A percentile compares a stretch with the other conserved stretches of the same genome.
phyloP scores from a whole-genome alignment of 768 basidiomycete genomes.

The Gloeophyllum trabeum region DNA sequence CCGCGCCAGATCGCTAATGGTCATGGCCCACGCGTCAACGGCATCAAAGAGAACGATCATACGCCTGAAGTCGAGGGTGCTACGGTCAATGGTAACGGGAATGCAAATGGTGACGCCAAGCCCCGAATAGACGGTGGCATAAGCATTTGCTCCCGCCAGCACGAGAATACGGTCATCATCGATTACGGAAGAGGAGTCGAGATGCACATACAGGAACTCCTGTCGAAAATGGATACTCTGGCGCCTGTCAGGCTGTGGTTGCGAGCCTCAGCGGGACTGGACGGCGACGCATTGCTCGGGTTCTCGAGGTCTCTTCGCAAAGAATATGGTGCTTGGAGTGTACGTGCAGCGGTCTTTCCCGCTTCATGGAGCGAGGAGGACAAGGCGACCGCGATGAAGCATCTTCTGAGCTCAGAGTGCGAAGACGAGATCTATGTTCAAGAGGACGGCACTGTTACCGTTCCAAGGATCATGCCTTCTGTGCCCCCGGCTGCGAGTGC shows the following conservation, averaged over 20 bases:
- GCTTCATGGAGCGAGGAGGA: slow-evolving; percentile 7
- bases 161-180: slow-evolving; percentile 2
- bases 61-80: too few relatives aligned
- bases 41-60: too few relatives aligned
- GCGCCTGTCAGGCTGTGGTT: slow-evolving; percentile 16
- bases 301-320: slow-evolving; percentile 18
- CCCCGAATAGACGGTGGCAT: not conserved
- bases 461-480: slow-evolving; percentile 5
- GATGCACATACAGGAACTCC: slow-evolving; percentile 8
- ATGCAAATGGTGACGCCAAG: too few relatives aligned
- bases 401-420: not conserved
- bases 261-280: slow-evolving; percentile 14
- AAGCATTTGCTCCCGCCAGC: slow-evolving; percentile 1
- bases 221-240: slow-evolving; percentile 7
- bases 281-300: slow-evolving; percentile 20
- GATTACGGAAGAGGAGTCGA: slow-evolving; percentile 11
- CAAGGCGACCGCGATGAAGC: not conserved
- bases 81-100: too few relatives aligned
- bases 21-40: too few relatives aligned
- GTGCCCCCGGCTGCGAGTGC: slow-evolving; percentile 1
- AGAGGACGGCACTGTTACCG: slow-evolving; percentile 3
- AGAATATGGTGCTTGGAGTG: slow-evolving; percentile 20
- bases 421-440: slow-evolving; percentile 8
- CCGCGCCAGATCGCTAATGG: too few relatives aligned
- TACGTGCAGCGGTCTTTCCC: slow-evolving; percentile 17